These are phyloP conservation scores for Penicillium hordei DNA, from an alignment of 2,329 filamentous ascomycete species.

Conservation along the genomic window DNA sequence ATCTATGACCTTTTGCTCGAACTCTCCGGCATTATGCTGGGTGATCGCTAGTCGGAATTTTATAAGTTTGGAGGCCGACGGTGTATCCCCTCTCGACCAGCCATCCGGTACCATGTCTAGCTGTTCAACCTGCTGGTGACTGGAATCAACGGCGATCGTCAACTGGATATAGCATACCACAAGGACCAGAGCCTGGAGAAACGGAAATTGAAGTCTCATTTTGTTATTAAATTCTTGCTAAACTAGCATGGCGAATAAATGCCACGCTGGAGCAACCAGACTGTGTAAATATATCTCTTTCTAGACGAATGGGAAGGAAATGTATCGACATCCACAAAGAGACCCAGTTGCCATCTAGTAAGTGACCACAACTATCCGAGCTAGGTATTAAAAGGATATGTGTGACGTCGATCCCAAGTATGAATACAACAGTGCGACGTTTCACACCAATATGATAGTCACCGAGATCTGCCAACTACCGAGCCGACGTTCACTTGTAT, in stretches of 20 bases:
- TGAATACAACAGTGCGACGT: not conserved
- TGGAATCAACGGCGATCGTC: not conserved
- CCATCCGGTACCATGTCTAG: slow-evolving; percentile 32
- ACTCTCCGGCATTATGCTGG: slow-evolving; percentile 50
- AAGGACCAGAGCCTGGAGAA: slow-evolving; percentile 13
- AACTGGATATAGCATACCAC: slow-evolving; percentile 10
- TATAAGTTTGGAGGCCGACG: slow-evolving; percentile 42
- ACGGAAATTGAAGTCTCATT: not conserved
- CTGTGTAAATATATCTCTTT: not conserved
- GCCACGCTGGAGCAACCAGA: not conserved
- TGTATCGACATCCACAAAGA: not conserved
- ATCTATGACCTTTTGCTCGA: slow-evolving; percentile 61
- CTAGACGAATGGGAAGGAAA: not conserved
- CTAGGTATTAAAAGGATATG: not conserved
- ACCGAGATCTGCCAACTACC: not conserved
- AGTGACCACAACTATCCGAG: not conserved
- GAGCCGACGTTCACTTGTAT: not conserved
- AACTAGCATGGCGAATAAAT: not conserved
- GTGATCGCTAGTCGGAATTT: slow-evolving; percentile 52
- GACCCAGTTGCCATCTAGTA: not conserved
- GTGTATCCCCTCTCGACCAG: slow-evolving; percentile 32
- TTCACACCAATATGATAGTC: not conserved
- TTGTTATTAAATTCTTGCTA: not conserved
- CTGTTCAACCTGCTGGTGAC: slow-evolving; percentile 31
- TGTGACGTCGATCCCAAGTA: not conserved